A percentile compares a stretch with the other conserved stretches of the same genome.
phyloP scores from a whole-genome alignment of 768 basidiomycete genomes.

The Suillus plorans region DNA sequence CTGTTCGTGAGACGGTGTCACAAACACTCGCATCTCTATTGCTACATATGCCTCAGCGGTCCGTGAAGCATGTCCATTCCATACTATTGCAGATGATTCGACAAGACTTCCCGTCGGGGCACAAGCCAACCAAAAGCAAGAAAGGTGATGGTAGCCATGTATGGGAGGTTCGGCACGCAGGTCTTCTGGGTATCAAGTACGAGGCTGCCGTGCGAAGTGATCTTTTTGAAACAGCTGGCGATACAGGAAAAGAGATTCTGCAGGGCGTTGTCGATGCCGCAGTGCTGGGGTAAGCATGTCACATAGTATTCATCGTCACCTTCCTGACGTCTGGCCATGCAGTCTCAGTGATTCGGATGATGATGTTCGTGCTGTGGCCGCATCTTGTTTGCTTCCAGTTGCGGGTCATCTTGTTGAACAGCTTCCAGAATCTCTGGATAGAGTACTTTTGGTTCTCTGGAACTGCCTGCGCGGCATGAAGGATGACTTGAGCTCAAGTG shows the following conservation, averaged over 20 bases:
- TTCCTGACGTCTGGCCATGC: conserved; percentile 14
- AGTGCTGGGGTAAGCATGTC: conserved; percentile 72
- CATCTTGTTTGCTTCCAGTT: conserved; percentile 89
- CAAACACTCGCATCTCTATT: conserved; percentile 91
- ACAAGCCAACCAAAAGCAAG: conserved; percentile 32
- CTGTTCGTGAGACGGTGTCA: conserved; percentile 93
- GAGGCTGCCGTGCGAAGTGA: conserved; percentile 93
- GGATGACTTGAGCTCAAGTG: conserved; percentile 95
- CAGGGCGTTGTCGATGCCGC: conserved; percentile 87
- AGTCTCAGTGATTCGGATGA: conserved; percentile 91
- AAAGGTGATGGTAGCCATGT: conserved; percentile 56
- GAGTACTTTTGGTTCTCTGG: conserved; percentile 86
- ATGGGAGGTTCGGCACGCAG: conserved; percentile 99
- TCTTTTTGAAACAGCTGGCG: conserved; percentile 52
- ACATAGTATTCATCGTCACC: neutral
- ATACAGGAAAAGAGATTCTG: conserved; percentile 57
- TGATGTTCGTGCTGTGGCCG: conserved; percentile 94
- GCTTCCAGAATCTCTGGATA: conserved; percentile 67
- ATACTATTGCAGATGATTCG: conserved; percentile 92
- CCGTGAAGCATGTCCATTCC: conserved; percentile 76
- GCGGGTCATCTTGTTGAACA: conserved; percentile 75
- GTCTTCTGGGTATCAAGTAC: conserved; percentile 94
- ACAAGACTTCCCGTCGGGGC: conserved; percentile 67
- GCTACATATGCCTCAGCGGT: conserved; percentile 82
- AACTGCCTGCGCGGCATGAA: conserved; percentile 88